Conservation (phyloP, 139 green algal genomes). For the Coccomyxa sp. region DNA sequence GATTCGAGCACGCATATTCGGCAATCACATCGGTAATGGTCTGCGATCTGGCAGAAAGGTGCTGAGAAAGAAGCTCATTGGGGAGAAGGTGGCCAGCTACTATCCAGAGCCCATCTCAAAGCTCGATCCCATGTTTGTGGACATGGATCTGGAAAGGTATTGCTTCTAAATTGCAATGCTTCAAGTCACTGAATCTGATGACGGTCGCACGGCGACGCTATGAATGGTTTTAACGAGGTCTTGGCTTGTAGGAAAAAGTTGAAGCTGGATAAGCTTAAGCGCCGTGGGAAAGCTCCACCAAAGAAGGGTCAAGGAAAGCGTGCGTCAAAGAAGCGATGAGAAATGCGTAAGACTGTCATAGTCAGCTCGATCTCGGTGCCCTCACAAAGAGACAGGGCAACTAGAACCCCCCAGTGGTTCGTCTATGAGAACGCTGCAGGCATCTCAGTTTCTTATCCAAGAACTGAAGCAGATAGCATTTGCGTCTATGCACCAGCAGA, state of each 20-base stretch:
- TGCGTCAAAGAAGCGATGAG: constrained; percentile 29
- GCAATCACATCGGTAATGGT: constrained; percentile 57
- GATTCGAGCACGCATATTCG: constrained; percentile 57
- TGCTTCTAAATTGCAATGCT: background rate
- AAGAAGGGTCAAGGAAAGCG: constrained; percentile 56
- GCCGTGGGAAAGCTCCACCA: constrained; percentile 50
- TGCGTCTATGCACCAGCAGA: too few relatives aligned
- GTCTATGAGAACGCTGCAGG: too few relatives aligned
- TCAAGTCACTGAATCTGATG: background rate
- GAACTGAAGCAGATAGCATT: too few relatives aligned
- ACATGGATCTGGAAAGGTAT: constrained; percentile 27
- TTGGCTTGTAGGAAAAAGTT: constrained; percentile 28
- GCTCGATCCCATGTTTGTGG: constrained; percentile 47
- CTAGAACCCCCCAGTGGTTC: too few relatives aligned
- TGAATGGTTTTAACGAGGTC: background rate
- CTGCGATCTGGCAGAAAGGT: constrained; percentile 61
- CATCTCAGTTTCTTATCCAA: too few relatives aligned
- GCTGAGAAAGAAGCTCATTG: constrained; percentile 42
- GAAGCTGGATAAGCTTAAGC: constrained; percentile 43
- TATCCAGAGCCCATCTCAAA: constrained; percentile 39
- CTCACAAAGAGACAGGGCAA: too few relatives aligned
- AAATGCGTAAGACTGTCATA: too few relatives aligned
- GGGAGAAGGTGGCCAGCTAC: constrained; percentile 38
- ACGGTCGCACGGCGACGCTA: background rate
- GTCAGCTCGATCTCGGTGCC: too few relatives aligned